Base-by-base conservation (phyloP, 768 basidiomycete species). In the Hysterangium stoloniferum region DNA sequence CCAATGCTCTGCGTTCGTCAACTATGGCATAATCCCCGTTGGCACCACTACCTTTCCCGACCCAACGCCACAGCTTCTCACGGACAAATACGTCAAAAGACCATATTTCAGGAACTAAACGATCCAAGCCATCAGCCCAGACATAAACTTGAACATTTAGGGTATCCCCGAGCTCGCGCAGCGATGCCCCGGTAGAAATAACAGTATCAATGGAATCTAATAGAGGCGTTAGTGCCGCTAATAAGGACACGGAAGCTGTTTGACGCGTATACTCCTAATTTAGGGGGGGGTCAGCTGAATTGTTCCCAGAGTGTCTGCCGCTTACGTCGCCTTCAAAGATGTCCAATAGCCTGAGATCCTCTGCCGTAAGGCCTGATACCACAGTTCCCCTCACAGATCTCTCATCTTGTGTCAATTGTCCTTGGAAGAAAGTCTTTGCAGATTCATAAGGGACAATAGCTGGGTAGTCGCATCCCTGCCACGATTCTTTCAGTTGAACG, bases 11-110 rank as follows among this genome's bases (percentile, higher is more conserved):
- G 50, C 70, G 65, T 51, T 68, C 65, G 58, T 82, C 83, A 4
- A 82, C 75, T 52, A 79, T 76, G n/a, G 57, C 64, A 51, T 73
- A 78, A 49, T 77, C 71, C 17, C 59, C 52, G 4, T 71, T 69
- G 29, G 59, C 54, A 19, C 59, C 52, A 17, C 67, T 64, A 5
- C 58, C 66, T 7, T 61, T 54, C 0, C 77, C 79, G 33, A 84
- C 73, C 91, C 92, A 94, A 52, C 84, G 83, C 74, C 78, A 79
- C 2, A 86, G 82, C 56, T 80, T 86, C 27, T 85, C 76, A 59
- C 68, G 65, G 27, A 95, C 73, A 59, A 96, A 96, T 3, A 80
- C 76, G n/a, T 80, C 78, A 59, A 84, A 93, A 0, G 80, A 75
- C 94, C 94, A 98, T 4, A 87, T 65, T 27, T 72, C 70, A 0